These are phyloP conservation scores for Lactarius quietus DNA, from an alignment of 768 basidiomycete genomes.

Conservation along the genomic window DNA sequence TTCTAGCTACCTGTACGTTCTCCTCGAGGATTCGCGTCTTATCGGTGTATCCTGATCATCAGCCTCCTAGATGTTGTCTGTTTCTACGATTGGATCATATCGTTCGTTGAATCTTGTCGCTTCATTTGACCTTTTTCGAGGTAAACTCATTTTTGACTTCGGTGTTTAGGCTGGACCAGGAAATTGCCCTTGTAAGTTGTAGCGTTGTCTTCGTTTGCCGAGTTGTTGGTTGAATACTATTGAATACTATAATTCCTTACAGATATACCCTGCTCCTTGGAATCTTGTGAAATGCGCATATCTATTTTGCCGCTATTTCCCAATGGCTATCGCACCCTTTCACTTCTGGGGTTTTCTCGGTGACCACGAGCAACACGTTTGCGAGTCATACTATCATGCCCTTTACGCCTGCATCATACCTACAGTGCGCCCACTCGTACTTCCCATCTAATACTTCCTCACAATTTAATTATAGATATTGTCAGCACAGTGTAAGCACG, in stretches of 20 bases:
- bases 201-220: too few species aligned
- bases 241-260: neutral
- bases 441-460: neutral
- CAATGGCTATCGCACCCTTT: constrained; percentile 19
- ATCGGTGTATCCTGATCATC: neutral
- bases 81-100: constrained; percentile 26
- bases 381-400: constrained; percentile 3
- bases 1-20: constrained; percentile 14
- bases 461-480: constrained; percentile 4
- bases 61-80: constrained; percentile 12
- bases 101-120: constrained; percentile 12
- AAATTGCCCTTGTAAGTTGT: too few species aligned
- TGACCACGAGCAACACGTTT: constrained; percentile 7
- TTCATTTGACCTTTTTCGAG: neutral
- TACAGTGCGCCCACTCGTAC: constrained; percentile 6
- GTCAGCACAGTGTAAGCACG: constrained; percentile 17
- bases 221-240: neutral
- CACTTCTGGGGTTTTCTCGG: constrained; percentile 13
- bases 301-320: constrained; percentile 22
- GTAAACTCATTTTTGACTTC: neutral
- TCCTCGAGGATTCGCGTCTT: neutral
- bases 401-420: constrained; percentile 17
- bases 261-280: constrained; percentile 23
- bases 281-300: constrained; percentile 17
- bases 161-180: too few species aligned